phyloP scores from a whole-genome alignment of 2,329 filamentous ascomycete genomes.

The Talaromyces sp. region DNA sequence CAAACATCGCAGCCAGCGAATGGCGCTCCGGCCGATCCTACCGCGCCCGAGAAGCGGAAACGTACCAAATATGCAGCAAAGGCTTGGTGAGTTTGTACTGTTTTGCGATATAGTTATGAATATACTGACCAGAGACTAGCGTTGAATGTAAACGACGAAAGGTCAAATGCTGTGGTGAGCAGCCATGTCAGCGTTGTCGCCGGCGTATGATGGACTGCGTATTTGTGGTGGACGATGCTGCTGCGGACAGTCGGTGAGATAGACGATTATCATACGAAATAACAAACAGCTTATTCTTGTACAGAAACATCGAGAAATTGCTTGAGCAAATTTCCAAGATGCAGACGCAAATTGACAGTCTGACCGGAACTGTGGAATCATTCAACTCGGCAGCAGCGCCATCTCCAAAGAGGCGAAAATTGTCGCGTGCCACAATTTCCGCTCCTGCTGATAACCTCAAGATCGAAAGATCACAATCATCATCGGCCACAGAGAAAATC shows the following conservation, averaged over 20 bases:
- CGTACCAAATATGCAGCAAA: conserved; percentile 17
- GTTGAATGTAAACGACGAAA: conserved; percentile 74
- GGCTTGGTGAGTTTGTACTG: conserved; percentile 7
- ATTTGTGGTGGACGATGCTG: conserved; percentile 62
- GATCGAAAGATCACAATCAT: conserved; percentile 15
- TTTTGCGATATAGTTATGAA: neutral
- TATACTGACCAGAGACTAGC: conserved; percentile 36
- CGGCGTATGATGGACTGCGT: conserved; percentile 61
- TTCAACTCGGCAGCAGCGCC: conserved; percentile 47
- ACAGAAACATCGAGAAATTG: conserved; percentile 26
- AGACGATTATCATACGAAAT: neutral
- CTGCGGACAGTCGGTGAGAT: conserved; percentile 8
- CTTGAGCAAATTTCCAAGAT: conserved; percentile 32
- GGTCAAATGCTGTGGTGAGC: conserved; percentile 71
- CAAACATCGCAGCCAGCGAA: neutral
- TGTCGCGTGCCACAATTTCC: neutral
- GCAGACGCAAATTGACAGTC: conserved; percentile 68
- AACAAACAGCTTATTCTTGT: neutral
- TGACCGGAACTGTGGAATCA: conserved; percentile 67
- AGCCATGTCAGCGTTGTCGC: conserved; percentile 62
- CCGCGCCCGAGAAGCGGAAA: conserved; percentile 10
- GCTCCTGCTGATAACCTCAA: neutral
- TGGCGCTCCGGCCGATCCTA: neutral
- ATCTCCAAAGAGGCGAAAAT: neutral
- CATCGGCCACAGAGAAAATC: conserved; percentile 44